phyloP scores from a whole-genome alignment of 1,284 basidiomycete species.

The Agroathelia rolfsii region DNA sequence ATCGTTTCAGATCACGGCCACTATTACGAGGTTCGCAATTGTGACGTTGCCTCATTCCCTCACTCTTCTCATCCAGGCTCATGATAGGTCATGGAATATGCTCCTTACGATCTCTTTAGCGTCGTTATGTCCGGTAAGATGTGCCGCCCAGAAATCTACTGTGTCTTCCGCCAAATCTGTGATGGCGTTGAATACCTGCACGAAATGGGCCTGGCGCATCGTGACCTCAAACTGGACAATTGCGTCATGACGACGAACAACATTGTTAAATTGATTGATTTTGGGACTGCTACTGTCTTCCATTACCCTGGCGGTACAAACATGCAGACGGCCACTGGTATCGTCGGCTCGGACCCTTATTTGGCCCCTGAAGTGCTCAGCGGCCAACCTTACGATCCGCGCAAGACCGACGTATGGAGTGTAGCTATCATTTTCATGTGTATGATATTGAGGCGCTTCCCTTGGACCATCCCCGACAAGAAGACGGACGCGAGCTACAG shows the following conservation, averaged over 20 bases:
- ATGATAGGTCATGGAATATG: conserved; percentile 96
- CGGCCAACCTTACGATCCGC: conserved; percentile 72
- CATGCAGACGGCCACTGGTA: conserved; percentile 67
- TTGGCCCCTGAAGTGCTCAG: conserved; percentile 93
- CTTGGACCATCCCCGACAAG: conserved; percentile 96
- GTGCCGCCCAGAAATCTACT: conserved; percentile 96
- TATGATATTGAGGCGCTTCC: conserved; percentile 96
- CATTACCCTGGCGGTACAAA: conserved; percentile 85
- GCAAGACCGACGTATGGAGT: conserved; percentile 98
- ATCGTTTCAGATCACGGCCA: conserved; percentile 97
- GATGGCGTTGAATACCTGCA: conserved; percentile 98
- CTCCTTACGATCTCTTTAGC: conserved; percentile 95
- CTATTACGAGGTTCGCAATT: conserved; percentile 80
- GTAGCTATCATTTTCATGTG: conserved; percentile 99
- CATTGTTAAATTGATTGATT: conserved; percentile 98
- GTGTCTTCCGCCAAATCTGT: conserved; percentile 97
- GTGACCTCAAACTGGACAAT: conserved; percentile 98
- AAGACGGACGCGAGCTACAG: conserved; percentile 90
- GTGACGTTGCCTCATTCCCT: conserved; percentile 1
- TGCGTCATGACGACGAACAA: conserved; percentile 96
- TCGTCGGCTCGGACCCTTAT: conserved; percentile 97
- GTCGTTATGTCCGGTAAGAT: conserved; percentile 99
- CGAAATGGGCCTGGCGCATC: conserved; percentile 93
- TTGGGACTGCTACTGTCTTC: conserved; percentile 98
- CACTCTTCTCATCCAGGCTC: too few species aligned